Evolutionary conservation across 176 grass and related monocot species (phyloP).

Genomic region (Avena atlantica): DNA sequence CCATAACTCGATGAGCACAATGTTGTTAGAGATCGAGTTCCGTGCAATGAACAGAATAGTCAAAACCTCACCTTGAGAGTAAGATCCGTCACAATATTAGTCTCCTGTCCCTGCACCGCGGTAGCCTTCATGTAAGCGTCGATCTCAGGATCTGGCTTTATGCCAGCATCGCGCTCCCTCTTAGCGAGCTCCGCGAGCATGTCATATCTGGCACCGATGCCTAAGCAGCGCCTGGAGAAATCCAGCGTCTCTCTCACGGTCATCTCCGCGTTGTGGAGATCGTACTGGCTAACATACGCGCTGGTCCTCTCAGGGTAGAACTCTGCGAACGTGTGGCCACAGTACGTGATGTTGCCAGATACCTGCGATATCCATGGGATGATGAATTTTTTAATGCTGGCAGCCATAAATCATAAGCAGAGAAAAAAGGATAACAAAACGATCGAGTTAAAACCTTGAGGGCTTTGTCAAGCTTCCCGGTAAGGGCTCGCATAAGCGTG

Average conservation of each 20-base stretch:
- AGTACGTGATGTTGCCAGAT: slow-evolving; percentile 62
- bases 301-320: slow-evolving; percentile 68
- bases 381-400: background rate
- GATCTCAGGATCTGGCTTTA: slow-evolving; percentile 71
- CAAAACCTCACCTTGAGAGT: slow-evolving; percentile 61
- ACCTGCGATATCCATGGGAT: slow-evolving; percentile 25
- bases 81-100: slow-evolving; percentile 64
- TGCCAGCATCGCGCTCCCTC: slow-evolving; percentile 63
- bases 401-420: background rate
- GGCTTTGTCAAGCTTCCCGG: slow-evolving; percentile 61
- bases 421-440: slow-evolving; percentile 1
- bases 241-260: slow-evolving; percentile 77
- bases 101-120: slow-evolving; percentile 56
- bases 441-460: slow-evolving; percentile 47
- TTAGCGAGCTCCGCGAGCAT: slow-evolving; percentile 66
- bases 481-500: slow-evolving; percentile 65
- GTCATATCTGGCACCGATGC: slow-evolving; percentile 62
- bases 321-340: slow-evolving; percentile 57
- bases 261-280: slow-evolving; percentile 68
- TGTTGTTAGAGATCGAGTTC: background rate
- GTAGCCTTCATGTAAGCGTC: slow-evolving; percentile 75
- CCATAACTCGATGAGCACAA: slow-evolving; percentile 21
- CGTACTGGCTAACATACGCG: slow-evolving; percentile 72
- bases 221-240: slow-evolving; percentile 64
- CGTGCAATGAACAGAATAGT: background rate